Conservation (phyloP, 2,329 filamentous ascomycete genomes). For the Fusarium staphyleae region DNA sequence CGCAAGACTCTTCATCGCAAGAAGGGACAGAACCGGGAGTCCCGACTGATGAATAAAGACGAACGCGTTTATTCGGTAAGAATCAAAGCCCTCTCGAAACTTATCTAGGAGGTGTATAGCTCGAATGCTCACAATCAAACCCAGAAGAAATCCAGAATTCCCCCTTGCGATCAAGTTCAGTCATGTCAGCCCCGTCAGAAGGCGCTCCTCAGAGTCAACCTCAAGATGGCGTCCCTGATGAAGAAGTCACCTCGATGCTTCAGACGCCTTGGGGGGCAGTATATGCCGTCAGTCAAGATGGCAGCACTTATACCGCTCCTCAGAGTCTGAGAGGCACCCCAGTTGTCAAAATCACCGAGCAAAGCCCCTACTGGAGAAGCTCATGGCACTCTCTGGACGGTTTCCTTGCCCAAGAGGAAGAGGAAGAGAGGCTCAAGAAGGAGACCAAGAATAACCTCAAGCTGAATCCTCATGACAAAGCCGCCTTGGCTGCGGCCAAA, state of each 20-base stretch:
- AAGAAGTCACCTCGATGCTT: conserved; percentile 17
- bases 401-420: conserved; percentile 39
- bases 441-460: neutral
- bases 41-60: too few species aligned
- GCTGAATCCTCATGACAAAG: conserved; percentile 16
- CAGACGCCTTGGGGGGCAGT: conserved; percentile 23
- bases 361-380: conserved; percentile 42
- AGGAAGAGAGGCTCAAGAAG: conserved; percentile 34
- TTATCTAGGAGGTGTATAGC: too few species aligned
- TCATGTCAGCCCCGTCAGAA: neutral
- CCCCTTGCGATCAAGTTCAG: too few species aligned
- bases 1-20: neutral
- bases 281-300: conserved; percentile 34
- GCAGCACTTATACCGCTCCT: conserved; percentile 37
- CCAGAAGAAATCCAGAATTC: too few species aligned
- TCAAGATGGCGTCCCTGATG: neutral
- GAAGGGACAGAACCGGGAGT: too few species aligned
- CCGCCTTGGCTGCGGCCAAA: conserved; percentile 27
- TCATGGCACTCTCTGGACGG: conserved; percentile 43
- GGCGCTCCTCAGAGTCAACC: neutral
- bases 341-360: conserved; percentile 41
- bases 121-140: too few species aligned
- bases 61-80: too few species aligned
- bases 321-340: conserved; percentile 39
- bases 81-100: too few species aligned